phyloP scores from a whole-genome alignment of 2,329 filamentous ascomycete species.

The Alternaria sp. region DNA sequence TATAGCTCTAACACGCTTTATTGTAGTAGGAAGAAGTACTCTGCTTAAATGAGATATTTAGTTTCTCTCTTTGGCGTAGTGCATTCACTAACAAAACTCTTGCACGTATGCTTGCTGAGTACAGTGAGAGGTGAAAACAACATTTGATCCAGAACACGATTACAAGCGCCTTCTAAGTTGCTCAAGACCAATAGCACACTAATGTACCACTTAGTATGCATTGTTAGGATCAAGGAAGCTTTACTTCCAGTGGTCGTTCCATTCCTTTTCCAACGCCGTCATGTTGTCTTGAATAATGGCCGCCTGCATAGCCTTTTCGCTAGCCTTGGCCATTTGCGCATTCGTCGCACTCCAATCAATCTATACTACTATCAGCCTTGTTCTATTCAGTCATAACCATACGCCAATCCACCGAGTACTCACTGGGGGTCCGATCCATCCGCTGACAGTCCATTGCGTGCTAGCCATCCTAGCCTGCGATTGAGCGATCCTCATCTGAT shows the following conservation, averaged over 20 bases:
- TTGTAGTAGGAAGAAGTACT: too few species aligned
- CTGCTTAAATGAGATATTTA: too few species aligned
- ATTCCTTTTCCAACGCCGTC: conserved; percentile 23
- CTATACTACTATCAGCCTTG: conserved; percentile 1
- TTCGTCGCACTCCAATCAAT: conserved; percentile 21
- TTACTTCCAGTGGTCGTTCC: conserved; percentile 22
- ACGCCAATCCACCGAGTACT: neutral
- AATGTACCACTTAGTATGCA: neutral
- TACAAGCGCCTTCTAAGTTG: neutral
- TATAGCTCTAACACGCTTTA: too few species aligned
- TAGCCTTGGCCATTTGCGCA: conserved; percentile 21
- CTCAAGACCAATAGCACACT: neutral
- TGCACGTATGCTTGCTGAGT: neutral
- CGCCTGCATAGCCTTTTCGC: conserved; percentile 24
- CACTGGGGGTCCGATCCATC: conserved; percentile 15
- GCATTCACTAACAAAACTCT: neutral
- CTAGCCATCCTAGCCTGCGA: conserved; percentile 6
- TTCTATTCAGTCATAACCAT: neutral
- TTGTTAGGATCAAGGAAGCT: neutral
- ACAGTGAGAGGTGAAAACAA: neutral
- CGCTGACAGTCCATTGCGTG: conserved; percentile 2
- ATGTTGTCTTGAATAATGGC: conserved; percentile 23
- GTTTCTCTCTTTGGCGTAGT: too few species aligned
- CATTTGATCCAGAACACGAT: neutral
- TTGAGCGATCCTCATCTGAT: conserved; percentile 20